phyloP scores from a whole-genome alignment of 202 grass and related monocot species.

The Setaria italica region DNA sequence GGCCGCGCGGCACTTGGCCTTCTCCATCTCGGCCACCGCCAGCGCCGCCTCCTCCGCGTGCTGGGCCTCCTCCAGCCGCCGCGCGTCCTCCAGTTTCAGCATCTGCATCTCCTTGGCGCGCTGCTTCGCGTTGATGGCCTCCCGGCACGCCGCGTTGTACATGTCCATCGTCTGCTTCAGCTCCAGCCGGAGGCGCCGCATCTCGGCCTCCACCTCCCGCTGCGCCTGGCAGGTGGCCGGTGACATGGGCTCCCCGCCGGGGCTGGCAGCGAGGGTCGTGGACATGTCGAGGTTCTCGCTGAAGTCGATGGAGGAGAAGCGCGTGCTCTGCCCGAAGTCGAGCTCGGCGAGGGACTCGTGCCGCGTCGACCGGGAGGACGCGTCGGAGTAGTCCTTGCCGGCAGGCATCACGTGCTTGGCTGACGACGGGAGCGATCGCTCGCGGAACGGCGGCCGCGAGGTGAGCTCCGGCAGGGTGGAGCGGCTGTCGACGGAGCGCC shows the following conservation, averaged over 20 bases:
- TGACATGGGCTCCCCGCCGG: constrained; percentile 50
- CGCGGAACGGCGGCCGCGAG: constrained; percentile 59
- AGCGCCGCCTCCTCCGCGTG: constrained; percentile 76
- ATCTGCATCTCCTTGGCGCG: constrained; percentile 77
- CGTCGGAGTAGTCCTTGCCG: constrained; percentile 17
- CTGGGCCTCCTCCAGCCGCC: constrained; percentile 69
- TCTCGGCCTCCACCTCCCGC: constrained; percentile 73
- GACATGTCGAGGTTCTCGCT: constrained; percentile 57
- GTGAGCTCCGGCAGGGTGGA: constrained; percentile 55
- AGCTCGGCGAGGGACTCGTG: constrained; percentile 56
- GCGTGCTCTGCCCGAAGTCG: constrained; percentile 57
- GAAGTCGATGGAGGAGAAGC: constrained; percentile 69
- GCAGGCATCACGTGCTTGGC: neutral
- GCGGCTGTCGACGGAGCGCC: constrained; percentile 42
- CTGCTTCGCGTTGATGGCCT: constrained; percentile 82
- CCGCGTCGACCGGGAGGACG: constrained; percentile 11
- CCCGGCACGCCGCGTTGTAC: constrained; percentile 94
- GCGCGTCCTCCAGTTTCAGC: constrained; percentile 74
- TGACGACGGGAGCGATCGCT: constrained; percentile 51
- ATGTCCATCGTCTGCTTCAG: constrained; percentile 97
- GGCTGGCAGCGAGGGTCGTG: constrained; percentile 14
- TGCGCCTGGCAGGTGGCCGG: constrained; percentile 50
- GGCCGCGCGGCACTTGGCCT: constrained; percentile 74
- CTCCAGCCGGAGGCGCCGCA: constrained; percentile 84
- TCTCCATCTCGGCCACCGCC: constrained; percentile 76